phyloP scores from a whole-genome alignment of 2,329 filamentous ascomycete genomes.

The Aspergillus sp. region DNA sequence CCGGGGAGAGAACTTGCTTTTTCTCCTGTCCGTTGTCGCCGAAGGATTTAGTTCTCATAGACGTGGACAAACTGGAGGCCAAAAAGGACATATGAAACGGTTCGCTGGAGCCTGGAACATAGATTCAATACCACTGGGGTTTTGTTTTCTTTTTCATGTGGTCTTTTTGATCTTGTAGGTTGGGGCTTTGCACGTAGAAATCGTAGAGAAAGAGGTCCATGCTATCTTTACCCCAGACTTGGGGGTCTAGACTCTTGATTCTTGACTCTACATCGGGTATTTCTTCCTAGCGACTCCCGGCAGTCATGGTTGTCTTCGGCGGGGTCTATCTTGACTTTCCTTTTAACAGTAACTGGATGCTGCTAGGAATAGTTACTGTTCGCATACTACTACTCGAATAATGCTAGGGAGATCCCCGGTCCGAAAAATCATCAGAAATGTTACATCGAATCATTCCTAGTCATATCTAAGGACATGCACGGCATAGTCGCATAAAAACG shows the following conservation, averaged over 20 bases:
- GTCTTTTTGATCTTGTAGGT: background rate
- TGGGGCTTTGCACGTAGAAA: no score
- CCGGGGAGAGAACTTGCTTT: background rate
- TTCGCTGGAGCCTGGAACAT: conserved; percentile 15
- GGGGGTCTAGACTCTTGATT: background rate
- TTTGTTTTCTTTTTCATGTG: conserved; percentile 4
- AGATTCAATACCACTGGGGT: conserved; percentile 18
- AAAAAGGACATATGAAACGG: conserved; percentile 8
- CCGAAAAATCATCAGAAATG: background rate
- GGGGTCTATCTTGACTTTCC: no score
- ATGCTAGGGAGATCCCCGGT: background rate
- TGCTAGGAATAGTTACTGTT: no score
- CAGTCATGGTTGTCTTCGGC: no score
- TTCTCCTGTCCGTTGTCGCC: background rate
- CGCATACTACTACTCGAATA: no score
- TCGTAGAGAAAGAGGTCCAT: background rate
- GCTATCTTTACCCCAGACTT: background rate
- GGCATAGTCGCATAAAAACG: background rate
- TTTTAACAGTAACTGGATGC: no score
- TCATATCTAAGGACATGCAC: background rate
- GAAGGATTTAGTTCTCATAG: conserved; percentile 5
- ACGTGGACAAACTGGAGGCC: conserved; percentile 10
- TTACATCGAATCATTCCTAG: background rate
- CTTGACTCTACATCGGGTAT: no score
- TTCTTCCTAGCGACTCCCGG: no score